phyloP scores from a whole-genome alignment of 2,329 filamentous ascomycete species.

The Epicoccum sorghinum region DNA sequence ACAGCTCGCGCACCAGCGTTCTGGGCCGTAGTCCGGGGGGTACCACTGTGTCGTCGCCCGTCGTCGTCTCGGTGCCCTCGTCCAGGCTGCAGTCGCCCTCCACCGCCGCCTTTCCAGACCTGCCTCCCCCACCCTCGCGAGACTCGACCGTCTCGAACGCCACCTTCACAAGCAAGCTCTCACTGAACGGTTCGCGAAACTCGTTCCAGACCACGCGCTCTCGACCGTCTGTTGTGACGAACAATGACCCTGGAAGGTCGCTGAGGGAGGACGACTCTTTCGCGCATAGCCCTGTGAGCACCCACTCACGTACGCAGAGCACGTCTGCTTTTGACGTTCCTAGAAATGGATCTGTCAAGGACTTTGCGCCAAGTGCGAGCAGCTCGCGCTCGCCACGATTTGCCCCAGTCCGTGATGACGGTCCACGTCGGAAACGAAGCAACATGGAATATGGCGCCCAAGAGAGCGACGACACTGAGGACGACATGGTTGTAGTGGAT shows the following conservation, averaged over 20 bases:
- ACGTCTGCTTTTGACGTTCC: conserved; percentile 26
- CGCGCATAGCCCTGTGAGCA: conserved; percentile 34
- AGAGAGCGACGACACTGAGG: conserved; percentile 42
- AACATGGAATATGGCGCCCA: conserved; percentile 35
- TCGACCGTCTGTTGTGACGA: conserved; percentile 33
- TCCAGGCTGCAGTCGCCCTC: conserved; percentile 49
- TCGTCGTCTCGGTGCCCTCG: conserved; percentile 42
- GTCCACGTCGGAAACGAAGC: conserved; percentile 26
- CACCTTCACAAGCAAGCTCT: conserved; percentile 38
- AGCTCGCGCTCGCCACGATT: conserved; percentile 29
- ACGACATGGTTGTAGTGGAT: conserved; percentile 37
- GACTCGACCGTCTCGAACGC: conserved; percentile 41
- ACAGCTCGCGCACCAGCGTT: conserved; percentile 17
- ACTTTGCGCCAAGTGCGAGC: conserved; percentile 18
- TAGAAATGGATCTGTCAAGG: conserved; percentile 24
- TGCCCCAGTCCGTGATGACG: conserved; percentile 24
- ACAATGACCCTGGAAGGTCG: conserved; percentile 23
- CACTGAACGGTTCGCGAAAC: conserved; percentile 39
- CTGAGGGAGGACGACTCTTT: conserved; percentile 35
- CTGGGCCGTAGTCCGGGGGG: conserved; percentile 30
- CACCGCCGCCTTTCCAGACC: conserved; percentile 44
- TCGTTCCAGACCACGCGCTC: conserved; percentile 39
- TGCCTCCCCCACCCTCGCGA: conserved; percentile 39
- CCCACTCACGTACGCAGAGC: conserved; percentile 30
- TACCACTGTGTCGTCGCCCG: conserved; percentile 44